Base-by-base conservation (phyloP, 495 filamentous ascomycete genomes). In the Acidiella bohemica region DNA sequence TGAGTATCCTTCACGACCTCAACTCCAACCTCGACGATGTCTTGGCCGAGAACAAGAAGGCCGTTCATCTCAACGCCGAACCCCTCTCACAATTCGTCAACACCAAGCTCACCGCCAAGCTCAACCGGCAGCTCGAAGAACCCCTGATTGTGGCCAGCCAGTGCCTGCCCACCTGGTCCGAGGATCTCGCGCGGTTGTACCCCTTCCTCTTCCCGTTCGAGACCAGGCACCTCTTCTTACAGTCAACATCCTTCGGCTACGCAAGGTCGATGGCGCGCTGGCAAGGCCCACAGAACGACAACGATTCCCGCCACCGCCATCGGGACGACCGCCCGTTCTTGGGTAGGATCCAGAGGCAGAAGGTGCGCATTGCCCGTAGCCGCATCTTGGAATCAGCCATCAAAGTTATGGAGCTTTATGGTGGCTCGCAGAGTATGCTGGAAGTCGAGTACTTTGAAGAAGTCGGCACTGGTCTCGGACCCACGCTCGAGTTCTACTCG, bases 361-460 rank as follows among this genome's bases (percentile, higher is more conserved):
- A 99, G 59, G 90, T 99, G 16, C 81, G 92, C 19, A 96, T 99
- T 41, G 92, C 87, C 5, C 73, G 92, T 25, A 73, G 75, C 5
- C 84, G 88, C 41, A 94, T 99, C 36, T 67, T 99, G 2, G 92
- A 99, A 53, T 95, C 92, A 18, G 92, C 92, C 0, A 69, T 93
- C 53, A 99, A 96, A 57, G 92, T 99, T n/a, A 95, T 99, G 92
- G 90, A 99, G 47, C 75, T 96, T 5, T 99, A 99, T 56, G 92
- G 92, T 1, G 81, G 83, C 2, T 95, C 87, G 4, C 80, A 90
- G 25, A 96, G 92, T 58, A 79, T 94, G 32, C 67, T 99, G 2
- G 92, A 99, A 53, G 87, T 99, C 14, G 92, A 99, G 54, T 99
- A 99, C 53, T 99, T 96, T 52, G 90, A 96, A 47, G 92, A 99